Percentiles rank a stretch among this genome's conserved stretches.
These are phyloP conservation scores for Phytophthora pinifolia DNA, from an alignment of 352 stramenopile genomes.

Conservation along the genomic window DNA sequence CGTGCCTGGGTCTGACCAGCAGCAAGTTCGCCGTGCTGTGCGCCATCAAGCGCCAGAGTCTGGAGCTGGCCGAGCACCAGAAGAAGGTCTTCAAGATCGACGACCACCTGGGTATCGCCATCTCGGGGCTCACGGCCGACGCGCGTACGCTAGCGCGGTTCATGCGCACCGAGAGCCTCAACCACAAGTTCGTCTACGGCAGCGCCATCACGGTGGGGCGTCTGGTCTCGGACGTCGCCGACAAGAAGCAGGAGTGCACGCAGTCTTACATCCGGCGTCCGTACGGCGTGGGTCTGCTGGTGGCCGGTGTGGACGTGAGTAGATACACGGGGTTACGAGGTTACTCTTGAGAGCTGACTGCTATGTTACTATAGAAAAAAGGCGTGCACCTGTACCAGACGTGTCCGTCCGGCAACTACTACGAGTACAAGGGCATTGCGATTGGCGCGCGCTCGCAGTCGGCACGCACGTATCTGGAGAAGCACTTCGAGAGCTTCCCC, in stretches of 20 bases:
- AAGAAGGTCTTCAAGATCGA: constrained; percentile 99
- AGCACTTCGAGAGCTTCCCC: constrained; percentile 95
- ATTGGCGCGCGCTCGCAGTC: constrained; percentile 97
- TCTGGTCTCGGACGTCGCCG: constrained; percentile 96
- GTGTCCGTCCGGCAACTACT: constrained; percentile 98
- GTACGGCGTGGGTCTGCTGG: constrained; percentile 98
- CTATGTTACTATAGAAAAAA: constrained; percentile 82
- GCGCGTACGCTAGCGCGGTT: constrained; percentile 94
- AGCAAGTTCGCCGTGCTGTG: constrained; percentile 94
- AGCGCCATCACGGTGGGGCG: constrained; percentile 93
- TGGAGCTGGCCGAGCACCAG: constrained; percentile 94
- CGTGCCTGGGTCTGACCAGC: constrained; percentile 95
- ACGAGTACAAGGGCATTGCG: constrained; percentile 98
- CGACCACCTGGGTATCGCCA: constrained; percentile 97
- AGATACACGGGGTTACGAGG: constrained; percentile 6
- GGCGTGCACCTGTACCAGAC: constrained; percentile 98
- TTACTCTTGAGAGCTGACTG: constrained; percentile 2
- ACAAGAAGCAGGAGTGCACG: constrained; percentile 99
- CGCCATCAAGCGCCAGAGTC: constrained; percentile 82
- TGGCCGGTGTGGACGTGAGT: constrained; percentile 86
- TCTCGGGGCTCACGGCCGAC: constrained; percentile 97
- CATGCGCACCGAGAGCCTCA: constrained; percentile 98
- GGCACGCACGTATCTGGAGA: constrained; percentile 98
- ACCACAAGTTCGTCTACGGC: constrained; percentile 99
- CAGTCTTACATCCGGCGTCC: constrained; percentile 98